These are phyloP conservation scores for Andrographis paniculata DNA, from an alignment of 305 asterid genomes.

Conservation along the genomic window DNA sequence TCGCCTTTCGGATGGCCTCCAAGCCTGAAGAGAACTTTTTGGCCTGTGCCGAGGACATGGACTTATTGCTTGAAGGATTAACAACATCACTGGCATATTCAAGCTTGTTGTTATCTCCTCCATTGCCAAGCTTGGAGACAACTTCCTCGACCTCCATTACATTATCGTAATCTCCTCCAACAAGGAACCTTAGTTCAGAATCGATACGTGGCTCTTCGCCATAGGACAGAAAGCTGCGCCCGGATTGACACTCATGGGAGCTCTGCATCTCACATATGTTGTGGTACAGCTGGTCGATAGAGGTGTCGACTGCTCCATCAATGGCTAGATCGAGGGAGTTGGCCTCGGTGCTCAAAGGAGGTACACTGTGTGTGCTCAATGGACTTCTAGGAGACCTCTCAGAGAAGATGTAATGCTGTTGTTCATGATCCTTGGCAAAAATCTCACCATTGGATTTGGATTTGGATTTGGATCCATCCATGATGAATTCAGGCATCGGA, in stretches of 20 bases:
- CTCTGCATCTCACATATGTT: slow-evolving; percentile 92
- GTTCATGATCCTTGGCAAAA: no score
- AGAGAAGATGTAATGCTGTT: slow-evolving; percentile 7
- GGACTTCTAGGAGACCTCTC: slow-evolving; percentile 81
- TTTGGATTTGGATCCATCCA: no score
- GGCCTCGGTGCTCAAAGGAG: slow-evolving; percentile 22
- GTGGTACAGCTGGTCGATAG: slow-evolving; percentile 70
- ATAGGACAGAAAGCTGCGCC: slow-evolving; percentile 58
- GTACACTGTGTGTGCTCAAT: slow-evolving; percentile 25
- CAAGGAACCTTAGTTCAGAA: slow-evolving; percentile 73
- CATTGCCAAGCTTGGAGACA: slow-evolving; percentile 17
- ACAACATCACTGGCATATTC: not conserved
- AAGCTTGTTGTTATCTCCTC: not conserved
- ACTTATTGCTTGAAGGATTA: not conserved
- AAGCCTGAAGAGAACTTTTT: slow-evolving; percentile 20
- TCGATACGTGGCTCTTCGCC: slow-evolving; percentile 90
- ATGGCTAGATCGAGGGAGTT: slow-evolving; percentile 62
- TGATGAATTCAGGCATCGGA: no score
- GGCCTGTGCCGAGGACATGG: slow-evolving; percentile 19
- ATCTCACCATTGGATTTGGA: no score
- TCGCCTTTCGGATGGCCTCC: slow-evolving; percentile 27
- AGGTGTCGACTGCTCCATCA: slow-evolving; percentile 38
- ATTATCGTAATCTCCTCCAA: slow-evolving; percentile 46
- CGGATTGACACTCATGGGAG: slow-evolving; percentile 77
- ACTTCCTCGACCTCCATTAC: slow-evolving; percentile 25